These are phyloP conservation scores for Leccinum cinnamomeum DNA, from an alignment of 1,284 basidiomycete species.

Conservation along the genomic window DNA sequence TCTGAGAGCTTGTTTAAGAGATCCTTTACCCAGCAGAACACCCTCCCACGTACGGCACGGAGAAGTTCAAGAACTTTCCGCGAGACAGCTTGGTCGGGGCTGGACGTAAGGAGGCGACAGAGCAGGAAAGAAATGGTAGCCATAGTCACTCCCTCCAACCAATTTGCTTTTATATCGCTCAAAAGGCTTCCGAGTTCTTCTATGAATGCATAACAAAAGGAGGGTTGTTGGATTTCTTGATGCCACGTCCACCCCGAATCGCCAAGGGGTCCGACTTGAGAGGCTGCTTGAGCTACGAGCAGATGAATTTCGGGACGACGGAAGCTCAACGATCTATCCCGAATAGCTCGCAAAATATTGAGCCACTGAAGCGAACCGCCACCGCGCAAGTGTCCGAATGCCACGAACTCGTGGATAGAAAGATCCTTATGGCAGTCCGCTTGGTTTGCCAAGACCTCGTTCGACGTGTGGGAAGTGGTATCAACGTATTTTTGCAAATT, in stretches of 20 bases:
- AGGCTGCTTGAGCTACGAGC: slow-evolving; percentile 42
- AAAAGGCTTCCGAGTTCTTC: slow-evolving; percentile 35
- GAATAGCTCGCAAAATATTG: slow-evolving; percentile 46
- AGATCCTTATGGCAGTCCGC: slow-evolving; percentile 38
- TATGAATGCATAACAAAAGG: slow-evolving; percentile 39
- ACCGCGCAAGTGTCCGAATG: slow-evolving; percentile 44
- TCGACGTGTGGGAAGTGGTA: slow-evolving; percentile 41
- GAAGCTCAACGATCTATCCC: slow-evolving; percentile 38
- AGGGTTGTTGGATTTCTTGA: slow-evolving; percentile 27
- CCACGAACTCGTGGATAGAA: slow-evolving; percentile 43
- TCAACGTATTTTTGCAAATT: slow-evolving; percentile 39
- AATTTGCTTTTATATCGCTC: slow-evolving; percentile 38
- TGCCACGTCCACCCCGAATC: slow-evolving; percentile 36
- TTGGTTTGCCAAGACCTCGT: slow-evolving; percentile 45
- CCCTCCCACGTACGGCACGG: slow-evolving; percentile 31
- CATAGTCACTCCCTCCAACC: slow-evolving; percentile 42
- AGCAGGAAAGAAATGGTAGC: slow-evolving; percentile 38
- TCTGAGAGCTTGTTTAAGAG: slow-evolving; percentile 29
- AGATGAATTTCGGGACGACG: slow-evolving; percentile 39
- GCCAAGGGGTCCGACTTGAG: slow-evolving; percentile 41
- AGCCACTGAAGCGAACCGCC: slow-evolving; percentile 49
- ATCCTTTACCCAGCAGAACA: slow-evolving; percentile 39
- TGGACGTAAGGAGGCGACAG: slow-evolving; percentile 37
- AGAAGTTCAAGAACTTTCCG: slow-evolving; percentile 28
- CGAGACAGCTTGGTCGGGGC: slow-evolving; percentile 9